Base-by-base conservation (phyloP, 2,329 filamentous ascomycete genomes). In the Allantophomopsis cytisporea region DNA sequence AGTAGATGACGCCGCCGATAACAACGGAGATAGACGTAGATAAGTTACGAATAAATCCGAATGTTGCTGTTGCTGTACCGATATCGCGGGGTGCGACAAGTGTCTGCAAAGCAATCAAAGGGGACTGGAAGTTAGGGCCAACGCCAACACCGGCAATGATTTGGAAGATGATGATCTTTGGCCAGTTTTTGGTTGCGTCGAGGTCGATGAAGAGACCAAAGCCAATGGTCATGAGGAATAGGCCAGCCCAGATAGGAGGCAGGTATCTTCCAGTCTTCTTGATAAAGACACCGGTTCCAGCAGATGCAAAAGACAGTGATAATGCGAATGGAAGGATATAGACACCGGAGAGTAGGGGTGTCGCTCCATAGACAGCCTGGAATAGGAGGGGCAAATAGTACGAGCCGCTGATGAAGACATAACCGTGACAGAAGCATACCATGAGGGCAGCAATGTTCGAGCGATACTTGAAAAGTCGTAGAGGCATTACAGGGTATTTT, bases 401-500 rank as follows among this genome's bases (percentile, higher is more conserved):
- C 2, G 39, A 41, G 11, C 33, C 41, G 0, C 20, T 34, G 12
- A 53, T 49, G 41, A 53, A 53, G 35, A 48, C 47, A 34, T 79
- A 74, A 34, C 80, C 81, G 56, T 94, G 85, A 46, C 74, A 70
- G 61, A 86, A 86, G 50, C 79, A 80, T 35, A 82, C 67, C 2
- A 60, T 60, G 12, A 87, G 73, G 1, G 77, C 66, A 6, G 80
- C 76, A 20, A 83, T 53, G 54, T 83, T 87, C 30, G 75, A 80
- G 18, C 64, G 60, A 36, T 73, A 67, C 34, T 65, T 67, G 63
- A 94, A 93, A 7, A 94, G 64, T 0, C 72, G 67, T 11, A 83
- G 60, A 0, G 86, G 87, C 56, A 91, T 85, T 42, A 94, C 66
- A 1, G 87, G 87, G 47, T 83, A 87, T 41, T 69, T 73, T 37